Conservation (phyloP, 768 basidiomycete genomes). For the Gyrodon lividus region DNA sequence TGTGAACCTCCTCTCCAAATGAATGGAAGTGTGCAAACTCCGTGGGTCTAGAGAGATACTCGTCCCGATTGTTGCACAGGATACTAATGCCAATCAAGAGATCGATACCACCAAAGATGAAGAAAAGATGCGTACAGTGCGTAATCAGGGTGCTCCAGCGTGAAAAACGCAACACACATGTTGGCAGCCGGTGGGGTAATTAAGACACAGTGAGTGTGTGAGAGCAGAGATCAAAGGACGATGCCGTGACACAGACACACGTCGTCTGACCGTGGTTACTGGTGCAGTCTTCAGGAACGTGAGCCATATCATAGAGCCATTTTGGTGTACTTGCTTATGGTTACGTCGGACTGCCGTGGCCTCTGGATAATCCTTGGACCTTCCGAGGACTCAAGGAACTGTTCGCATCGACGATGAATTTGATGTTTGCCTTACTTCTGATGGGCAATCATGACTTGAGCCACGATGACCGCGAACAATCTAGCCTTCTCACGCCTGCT, state of each 20-base stretch:
- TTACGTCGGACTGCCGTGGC: not conserved
- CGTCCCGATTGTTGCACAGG: slow-evolving; percentile 76
- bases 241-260: not conserved
- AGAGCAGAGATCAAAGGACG: slow-evolving; percentile 1
- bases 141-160: slow-evolving; percentile 73
- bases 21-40: slow-evolving; percentile 64
- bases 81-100: slow-evolving; percentile 44
- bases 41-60: slow-evolving; percentile 67
- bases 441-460: not conserved
- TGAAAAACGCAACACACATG: slow-evolving; percentile 83
- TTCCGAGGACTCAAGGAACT: slow-evolving; percentile 6
- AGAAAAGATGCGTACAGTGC: slow-evolving; percentile 53
- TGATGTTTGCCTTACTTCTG: not conserved
- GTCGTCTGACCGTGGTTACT: not conserved
- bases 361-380: not conserved
- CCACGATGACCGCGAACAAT: not conserved
- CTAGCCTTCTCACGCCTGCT: not conserved
- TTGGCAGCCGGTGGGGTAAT: slow-evolving; percentile 1
- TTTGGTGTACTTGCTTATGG: slow-evolving; percentile 6
- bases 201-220: not conserved
- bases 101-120: not conserved
- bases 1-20: slow-evolving; percentile 41
- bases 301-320: not conserved
- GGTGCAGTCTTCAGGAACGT: slow-evolving; percentile 1
- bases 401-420: not conserved